Evolutionary conservation across 352 stramenopile species (phyloP), one percentile per base, ranked within the genome.

Genomic region (Globisporangium spiculum): DNA sequence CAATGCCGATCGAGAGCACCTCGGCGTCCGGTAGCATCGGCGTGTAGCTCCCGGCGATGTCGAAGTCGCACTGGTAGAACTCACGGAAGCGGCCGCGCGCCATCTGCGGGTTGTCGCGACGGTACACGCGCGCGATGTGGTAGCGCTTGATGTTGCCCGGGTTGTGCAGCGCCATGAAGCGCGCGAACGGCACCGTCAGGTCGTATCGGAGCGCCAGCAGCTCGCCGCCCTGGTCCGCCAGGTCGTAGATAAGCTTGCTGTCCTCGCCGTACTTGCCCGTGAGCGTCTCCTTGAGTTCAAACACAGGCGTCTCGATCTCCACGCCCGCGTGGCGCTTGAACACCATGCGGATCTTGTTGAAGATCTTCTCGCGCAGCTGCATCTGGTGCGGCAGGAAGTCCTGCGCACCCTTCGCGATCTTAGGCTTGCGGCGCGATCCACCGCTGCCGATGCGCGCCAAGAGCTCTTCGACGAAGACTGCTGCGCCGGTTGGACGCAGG

Each of bases 31-130:
- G 81, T 20, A 99, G 88, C 97, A 99, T 99, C 5, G 89, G 78
- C 60, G 89, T 81, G 76, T 98, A 99, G 46, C 76, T 86, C 62
- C 97, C 97, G 34, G 97, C 97, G 72, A 99, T 98, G 77, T 99
- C 97, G 65, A 99, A 99, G 71, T 99, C 97, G 75, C 97, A 99
- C 78, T 99, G 97, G 84, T 99, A 99, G 77, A 99, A 99, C 74
- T 99, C 97, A 57, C 97, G 90, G 81, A 99, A 99, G 63, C 97
- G 88, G 55, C 97, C 97, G 46, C 93, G 92, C 24, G 89, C 91
- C 79, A 98, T 92, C 58, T 96, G 83, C 53, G 96, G 96, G 73
- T 98, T 97, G 84, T 99, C 97, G 59, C 97, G 89, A 36, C 97
- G 83, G 80, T 99, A 99, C 22, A 98, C 96, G 70, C 97, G 97